A percentile compares a stretch with the other conserved stretches of the same genome.
These are phyloP conservation scores for Cryptosporidium bovis DNA, from an alignment of 169 alveolate genomes.

Conservation along the genomic window DNA sequence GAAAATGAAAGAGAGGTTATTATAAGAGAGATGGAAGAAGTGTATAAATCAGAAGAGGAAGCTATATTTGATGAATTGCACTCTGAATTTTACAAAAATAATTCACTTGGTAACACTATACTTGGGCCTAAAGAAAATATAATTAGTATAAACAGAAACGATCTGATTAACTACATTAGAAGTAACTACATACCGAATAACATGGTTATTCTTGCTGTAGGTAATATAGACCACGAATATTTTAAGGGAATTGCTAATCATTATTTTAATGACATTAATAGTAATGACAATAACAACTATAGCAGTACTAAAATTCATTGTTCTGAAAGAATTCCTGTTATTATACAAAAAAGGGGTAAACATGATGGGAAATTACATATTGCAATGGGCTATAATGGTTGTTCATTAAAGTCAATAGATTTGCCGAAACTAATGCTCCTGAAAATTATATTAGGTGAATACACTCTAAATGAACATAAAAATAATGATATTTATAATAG, in stretches of 20 bases:
- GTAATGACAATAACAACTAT: conserved; percentile 33
- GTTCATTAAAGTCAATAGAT: conserved; percentile 93
- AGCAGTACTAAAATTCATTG: conserved; percentile 73
- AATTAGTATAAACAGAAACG: conserved; percentile 86
- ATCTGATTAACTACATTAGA: conserved; percentile 87
- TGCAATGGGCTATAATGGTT: conserved; percentile 93
- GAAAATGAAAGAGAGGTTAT: conserved; percentile 93
- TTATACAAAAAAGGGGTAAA: conserved; percentile 79
- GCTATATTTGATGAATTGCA: conserved; percentile 92
- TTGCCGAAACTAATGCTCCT: conserved; percentile 91
- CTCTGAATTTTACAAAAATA: conserved; percentile 76
- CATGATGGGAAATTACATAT: conserved; percentile 89
- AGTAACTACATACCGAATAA: conserved; percentile 92
- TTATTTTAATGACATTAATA: conserved; percentile 79
- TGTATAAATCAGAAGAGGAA: conserved; percentile 91
- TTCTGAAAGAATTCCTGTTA: conserved; percentile 7
- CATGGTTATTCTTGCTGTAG: conserved; percentile 91
- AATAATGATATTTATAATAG: conserved; percentile 40
- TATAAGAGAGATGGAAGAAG: conserved; percentile 94
- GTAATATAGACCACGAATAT: conserved; percentile 89
- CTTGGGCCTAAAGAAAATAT: conserved; percentile 91
- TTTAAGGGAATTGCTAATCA: conserved; percentile 87
- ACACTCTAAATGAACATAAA: conserved; percentile 82
- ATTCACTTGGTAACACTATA: conserved; percentile 88
- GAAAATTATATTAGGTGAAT: conserved; percentile 93